Conservation (phyloP, 2,329 filamentous ascomycete genomes). For the Zopfia rhizophila region DNA sequence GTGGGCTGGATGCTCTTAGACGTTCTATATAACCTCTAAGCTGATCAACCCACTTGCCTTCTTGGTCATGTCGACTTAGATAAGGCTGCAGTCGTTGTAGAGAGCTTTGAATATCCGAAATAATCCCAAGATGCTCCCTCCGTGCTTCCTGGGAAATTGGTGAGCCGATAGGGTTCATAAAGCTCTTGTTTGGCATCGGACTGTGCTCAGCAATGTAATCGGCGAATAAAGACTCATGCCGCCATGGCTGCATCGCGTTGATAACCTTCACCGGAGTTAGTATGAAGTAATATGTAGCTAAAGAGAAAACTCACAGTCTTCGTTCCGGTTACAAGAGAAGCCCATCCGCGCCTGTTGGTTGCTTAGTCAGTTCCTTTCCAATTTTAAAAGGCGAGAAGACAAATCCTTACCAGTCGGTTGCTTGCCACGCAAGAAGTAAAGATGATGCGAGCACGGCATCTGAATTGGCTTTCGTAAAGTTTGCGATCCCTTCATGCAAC, state of each 20-base stretch:
- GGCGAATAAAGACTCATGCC: slow-evolving; percentile 85
- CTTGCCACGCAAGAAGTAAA: slow-evolving; percentile 93
- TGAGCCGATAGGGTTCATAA: slow-evolving; percentile 73
- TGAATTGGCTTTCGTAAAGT: slow-evolving; percentile 85
- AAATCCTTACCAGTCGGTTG: slow-evolving; percentile 86
- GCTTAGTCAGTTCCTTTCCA: slow-evolving; percentile 18
- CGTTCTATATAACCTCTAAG: slow-evolving; percentile 59
- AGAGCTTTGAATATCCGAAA: slow-evolving; percentile 55
- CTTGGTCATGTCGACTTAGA: slow-evolving; percentile 56
- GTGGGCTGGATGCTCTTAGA: slow-evolving; percentile 52
- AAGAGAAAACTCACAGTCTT: slow-evolving; percentile 73
- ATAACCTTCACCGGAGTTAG: slow-evolving; percentile 70
- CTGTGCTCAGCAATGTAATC: slow-evolving; percentile 83
- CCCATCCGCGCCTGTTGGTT: slow-evolving; percentile 81
- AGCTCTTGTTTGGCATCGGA: slow-evolving; percentile 47
- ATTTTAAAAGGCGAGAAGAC: not conserved
- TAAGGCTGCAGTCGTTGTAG: slow-evolving; percentile 57
- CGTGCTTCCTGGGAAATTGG: slow-evolving; percentile 65
- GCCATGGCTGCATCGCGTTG: slow-evolving; percentile 90
- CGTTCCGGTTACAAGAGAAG: slow-evolving; percentile 89
- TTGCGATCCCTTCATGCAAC: slow-evolving; percentile 84
- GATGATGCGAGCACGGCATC: slow-evolving; percentile 93
- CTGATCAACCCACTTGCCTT: slow-evolving; percentile 61
- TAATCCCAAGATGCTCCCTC: slow-evolving; percentile 65
- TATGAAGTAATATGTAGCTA: not conserved